phyloP scores from a whole-genome alignment of 306 rosid species.

The Prunus mira region DNA sequence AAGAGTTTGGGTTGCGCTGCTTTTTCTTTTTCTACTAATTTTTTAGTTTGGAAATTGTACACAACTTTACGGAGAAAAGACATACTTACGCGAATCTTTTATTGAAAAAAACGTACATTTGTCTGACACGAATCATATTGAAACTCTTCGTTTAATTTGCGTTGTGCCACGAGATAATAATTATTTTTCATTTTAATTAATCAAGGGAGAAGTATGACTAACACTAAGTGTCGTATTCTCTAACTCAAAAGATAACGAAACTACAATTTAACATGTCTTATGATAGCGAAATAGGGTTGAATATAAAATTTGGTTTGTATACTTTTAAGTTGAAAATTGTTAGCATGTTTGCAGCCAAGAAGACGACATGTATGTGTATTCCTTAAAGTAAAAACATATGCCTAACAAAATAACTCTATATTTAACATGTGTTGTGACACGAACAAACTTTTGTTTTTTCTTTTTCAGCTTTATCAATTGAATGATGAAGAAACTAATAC shows the following conservation, averaged over 20 bases:
- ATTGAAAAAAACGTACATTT: no score
- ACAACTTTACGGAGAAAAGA: neutral
- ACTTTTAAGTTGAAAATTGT: no score
- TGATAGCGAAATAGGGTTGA: no score
- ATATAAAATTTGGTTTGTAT: no score
- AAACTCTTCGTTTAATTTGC: neutral
- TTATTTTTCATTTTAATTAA: neutral
- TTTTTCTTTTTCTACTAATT: neutral
- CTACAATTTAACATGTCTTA: no score
- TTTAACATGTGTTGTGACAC: neutral
- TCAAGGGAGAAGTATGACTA: neutral
- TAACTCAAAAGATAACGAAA: neutral
- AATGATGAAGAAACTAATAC: no score
- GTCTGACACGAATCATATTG: neutral
- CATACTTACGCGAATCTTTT: neutral
- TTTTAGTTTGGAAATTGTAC: neutral
- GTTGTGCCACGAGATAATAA: neutral
- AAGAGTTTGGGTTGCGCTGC: neutral
- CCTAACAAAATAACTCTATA: neutral
- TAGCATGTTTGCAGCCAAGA: no score
- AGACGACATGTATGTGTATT: no score
- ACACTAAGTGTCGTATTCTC: neutral
- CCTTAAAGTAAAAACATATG: no score
- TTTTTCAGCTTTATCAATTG: no score
- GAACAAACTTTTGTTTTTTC: neutral